Percentiles rank a stretch among this genome's conserved stretches.
These are phyloP conservation scores for Tylopilus subfusipes DNA, from an alignment of 768 basidiomycete genomes.

Conservation along the genomic window DNA sequence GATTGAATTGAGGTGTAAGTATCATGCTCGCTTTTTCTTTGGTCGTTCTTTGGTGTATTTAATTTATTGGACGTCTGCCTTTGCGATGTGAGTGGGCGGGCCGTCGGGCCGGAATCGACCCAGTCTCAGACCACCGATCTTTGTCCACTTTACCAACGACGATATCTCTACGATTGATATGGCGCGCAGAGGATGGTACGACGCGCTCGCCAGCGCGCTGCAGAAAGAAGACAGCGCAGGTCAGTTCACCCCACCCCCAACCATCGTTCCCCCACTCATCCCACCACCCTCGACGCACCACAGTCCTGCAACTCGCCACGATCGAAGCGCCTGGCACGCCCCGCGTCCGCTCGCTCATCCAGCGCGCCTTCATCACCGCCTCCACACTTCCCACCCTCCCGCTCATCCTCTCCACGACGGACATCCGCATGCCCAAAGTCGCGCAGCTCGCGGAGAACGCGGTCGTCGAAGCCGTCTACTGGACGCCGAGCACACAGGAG, in stretches of 20 bases:
- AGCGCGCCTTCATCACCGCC: conserved; percentile 54
- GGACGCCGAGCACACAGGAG: conserved; percentile 61
- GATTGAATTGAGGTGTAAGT: conserved; percentile 27
- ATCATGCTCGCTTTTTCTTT: not conserved
- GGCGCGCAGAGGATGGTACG: conserved; percentile 43
- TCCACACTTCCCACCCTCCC: conserved; percentile 45
- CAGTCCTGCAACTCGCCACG: conserved; percentile 55
- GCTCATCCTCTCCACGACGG: conserved; percentile 65
- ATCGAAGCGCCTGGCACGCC: conserved; percentile 36
- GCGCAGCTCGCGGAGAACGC: conserved; percentile 20
- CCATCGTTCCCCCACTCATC: not conserved
- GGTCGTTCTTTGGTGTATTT: not conserved
- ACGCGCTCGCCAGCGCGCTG: conserved; percentile 42
- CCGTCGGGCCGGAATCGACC: too few relatives aligned
- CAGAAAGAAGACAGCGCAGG: conserved; percentile 37
- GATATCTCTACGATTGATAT: not conserved
- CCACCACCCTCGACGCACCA: not conserved
- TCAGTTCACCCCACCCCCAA: not conserved
- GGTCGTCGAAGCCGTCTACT: conserved; percentile 65
- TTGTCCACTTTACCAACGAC: not conserved
- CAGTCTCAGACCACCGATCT: not conserved
- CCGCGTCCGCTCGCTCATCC: conserved; percentile 62
- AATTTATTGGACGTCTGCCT: not conserved
- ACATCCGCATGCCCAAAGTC: conserved; percentile 69
- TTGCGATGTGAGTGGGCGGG: too few relatives aligned